phyloP scores from a whole-genome alignment of 352 stramenopile species.

The Pythium coloratum region DNA sequence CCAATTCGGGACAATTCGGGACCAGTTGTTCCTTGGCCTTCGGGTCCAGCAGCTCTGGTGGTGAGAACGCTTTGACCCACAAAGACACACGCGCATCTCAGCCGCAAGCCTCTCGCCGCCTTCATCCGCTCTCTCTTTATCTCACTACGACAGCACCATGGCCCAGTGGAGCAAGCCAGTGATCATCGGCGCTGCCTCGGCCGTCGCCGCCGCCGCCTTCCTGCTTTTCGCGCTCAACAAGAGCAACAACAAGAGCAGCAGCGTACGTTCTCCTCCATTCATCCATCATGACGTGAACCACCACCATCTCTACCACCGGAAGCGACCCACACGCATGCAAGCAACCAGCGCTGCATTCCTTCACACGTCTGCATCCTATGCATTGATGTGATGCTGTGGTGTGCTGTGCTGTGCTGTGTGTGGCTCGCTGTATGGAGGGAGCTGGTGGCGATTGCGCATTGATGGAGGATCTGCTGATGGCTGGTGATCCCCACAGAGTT shows the following conservation, averaged over 20 bases:
- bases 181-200: conserved; percentile 71
- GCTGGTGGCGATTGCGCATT: neutral
- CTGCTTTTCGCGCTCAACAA: conserved; percentile 55
- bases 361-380: neutral
- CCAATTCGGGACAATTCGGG: conserved; percentile 27
- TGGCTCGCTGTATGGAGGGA: neutral
- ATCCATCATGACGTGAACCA: neutral
- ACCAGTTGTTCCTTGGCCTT: conserved; percentile 17
- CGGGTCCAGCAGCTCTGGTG: conserved; percentile 16
- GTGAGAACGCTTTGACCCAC: conserved; percentile 18
- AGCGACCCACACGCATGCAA: neutral
- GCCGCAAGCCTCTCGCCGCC: neutral
- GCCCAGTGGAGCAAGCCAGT: conserved; percentile 81
- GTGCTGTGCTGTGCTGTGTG: neutral
- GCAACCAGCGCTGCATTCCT: neutral
- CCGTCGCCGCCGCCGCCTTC: conserved; percentile 52
- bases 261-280: conserved; percentile 23
- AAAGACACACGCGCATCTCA: conserved; percentile 27
- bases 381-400: neutral
- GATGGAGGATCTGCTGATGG: neutral
- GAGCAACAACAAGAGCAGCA: conserved; percentile 37
- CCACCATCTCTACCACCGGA: neutral
- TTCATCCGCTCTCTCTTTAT: neutral
- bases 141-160: conserved; percentile 35
- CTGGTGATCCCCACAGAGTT: neutral